Conservation (phyloP, 164 flowering plant genomes). For the Aristolochia fimbriata region DNA sequence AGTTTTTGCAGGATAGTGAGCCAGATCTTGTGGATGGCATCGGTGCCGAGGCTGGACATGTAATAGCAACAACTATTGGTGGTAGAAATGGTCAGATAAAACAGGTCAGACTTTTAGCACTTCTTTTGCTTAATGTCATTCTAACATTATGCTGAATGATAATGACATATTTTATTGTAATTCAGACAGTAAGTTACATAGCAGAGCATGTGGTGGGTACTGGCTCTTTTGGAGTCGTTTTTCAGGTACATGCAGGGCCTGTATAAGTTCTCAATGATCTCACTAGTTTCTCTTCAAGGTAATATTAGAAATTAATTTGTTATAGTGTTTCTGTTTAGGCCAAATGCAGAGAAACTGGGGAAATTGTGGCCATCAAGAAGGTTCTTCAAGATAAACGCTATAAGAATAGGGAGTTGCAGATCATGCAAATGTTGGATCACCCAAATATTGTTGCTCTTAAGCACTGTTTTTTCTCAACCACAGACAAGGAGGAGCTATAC, state of each 20-base stretch:
- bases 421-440: conserved; percentile 96
- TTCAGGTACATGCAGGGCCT: conserved; percentile 40
- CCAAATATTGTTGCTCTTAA: conserved; percentile 85
- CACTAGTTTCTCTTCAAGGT: too few species aligned
- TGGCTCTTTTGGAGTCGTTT: conserved; percentile 93
- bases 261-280: too few species aligned
- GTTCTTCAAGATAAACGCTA: conserved; percentile 97
- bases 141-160: background rate
- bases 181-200: conserved; percentile 73
- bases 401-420: conserved; percentile 92
- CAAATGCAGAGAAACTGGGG: conserved; percentile 94
- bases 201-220: conserved; percentile 96
- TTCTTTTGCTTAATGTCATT: background rate
- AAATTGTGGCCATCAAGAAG: conserved; percentile 91
- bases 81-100: conserved; percentile 80
- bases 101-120: conserved; percentile 42
- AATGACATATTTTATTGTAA: background rate
- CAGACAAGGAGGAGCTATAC: conserved; percentile 87
- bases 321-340: conserved; percentile 37
- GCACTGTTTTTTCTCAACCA: conserved; percentile 81
- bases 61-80: conserved; percentile 71
- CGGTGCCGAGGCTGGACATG: conserved; percentile 84
- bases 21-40: conserved; percentile 81
- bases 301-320: background rate
- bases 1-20: conserved; percentile 67